A percentile compares a stretch with the other conserved stretches of the same genome.
These are phyloP conservation scores for Fusarium udum DNA, from an alignment of 2,329 filamentous ascomycete species.

Conservation along the genomic window DNA sequence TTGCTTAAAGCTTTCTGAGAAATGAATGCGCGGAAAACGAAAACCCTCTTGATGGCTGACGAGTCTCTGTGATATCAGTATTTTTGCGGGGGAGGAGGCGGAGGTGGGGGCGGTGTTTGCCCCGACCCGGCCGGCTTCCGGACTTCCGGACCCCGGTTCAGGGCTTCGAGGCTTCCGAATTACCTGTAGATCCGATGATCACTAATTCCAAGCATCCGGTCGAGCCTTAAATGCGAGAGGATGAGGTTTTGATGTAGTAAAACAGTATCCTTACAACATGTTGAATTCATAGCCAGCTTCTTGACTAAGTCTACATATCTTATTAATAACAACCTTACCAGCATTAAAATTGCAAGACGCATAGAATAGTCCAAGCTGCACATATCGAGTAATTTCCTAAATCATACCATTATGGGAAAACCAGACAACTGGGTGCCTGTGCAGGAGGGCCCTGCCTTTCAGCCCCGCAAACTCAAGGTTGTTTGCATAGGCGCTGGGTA, in stretches of 20 bases:
- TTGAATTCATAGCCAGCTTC: too few relatives aligned
- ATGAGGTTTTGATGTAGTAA: too few relatives aligned
- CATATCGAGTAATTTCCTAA: accelerated
- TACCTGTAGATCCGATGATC: neutral
- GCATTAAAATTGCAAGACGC: neutral
- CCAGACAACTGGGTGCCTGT: neutral
- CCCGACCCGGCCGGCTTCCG: neutral
- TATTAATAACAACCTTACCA: too few relatives aligned
- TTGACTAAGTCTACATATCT: too few relatives aligned
- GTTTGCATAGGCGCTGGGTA: neutral
- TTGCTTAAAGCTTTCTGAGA: neutral
- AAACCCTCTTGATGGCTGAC: too few relatives aligned
- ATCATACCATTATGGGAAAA: accelerated
- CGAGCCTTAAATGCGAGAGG: too few relatives aligned
- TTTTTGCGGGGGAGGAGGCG: too few relatives aligned
- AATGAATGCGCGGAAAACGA: neutral
- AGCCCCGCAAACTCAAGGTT: neutral
- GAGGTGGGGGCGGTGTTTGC: too few relatives aligned
- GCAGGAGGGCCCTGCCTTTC: neutral
- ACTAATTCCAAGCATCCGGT: neutral
- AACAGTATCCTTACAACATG: accelerated
- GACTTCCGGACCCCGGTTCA: neutral
- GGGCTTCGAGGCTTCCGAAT: neutral
- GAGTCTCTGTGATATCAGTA: too few relatives aligned
- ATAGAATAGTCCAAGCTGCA: accelerated